phyloP scores from a whole-genome alignment of 2,329 filamentous ascomycete species.

The Hypoxylon sp. region DNA sequence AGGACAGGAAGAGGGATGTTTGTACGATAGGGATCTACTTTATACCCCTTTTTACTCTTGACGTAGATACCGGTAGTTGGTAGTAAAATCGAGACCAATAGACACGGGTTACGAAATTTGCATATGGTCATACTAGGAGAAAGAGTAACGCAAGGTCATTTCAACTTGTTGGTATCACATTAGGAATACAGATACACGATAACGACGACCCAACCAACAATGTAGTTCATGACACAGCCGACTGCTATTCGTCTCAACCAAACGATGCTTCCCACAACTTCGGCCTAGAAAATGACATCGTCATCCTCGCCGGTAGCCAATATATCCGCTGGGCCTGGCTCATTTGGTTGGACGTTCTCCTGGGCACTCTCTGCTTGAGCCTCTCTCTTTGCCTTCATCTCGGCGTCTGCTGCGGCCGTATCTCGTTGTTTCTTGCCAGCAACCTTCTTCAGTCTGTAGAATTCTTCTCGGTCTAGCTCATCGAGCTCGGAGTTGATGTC shows the following conservation, averaged over 20 bases:
- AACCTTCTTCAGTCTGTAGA: slow-evolving; percentile 97
- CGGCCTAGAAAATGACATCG: slow-evolving; percentile 83
- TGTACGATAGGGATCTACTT: slow-evolving; percentile 28
- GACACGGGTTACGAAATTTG: neutral
- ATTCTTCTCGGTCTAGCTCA: slow-evolving; percentile 97
- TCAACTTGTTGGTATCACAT: slow-evolving; percentile 42
- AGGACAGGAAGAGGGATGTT: neutral
- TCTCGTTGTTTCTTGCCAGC: slow-evolving; percentile 88
- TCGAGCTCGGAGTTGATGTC: slow-evolving; percentile 99
- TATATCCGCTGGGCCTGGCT: slow-evolving; percentile 72
- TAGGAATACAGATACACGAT: slow-evolving; percentile 38
- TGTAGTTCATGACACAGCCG: slow-evolving; percentile 16
- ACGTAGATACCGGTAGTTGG: slow-evolving; percentile 7
- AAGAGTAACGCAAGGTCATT: slow-evolving; percentile 25
- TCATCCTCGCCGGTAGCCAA: slow-evolving; percentile 83
- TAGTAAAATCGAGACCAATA: slow-evolving; percentile 3
- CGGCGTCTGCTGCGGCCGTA: slow-evolving; percentile 78
- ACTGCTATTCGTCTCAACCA: neutral
- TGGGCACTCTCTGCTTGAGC: slow-evolving; percentile 60
- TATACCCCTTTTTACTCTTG: slow-evolving; percentile 31
- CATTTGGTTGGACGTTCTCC: slow-evolving; percentile 57
- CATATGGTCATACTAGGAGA: neutral
- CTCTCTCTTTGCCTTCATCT: slow-evolving; percentile 81
- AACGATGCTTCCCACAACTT: neutral
- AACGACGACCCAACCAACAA: slow-evolving; percentile 18